A percentile compares a stretch with the other conserved stretches of the same genome.
These are phyloP conservation scores for Gynochthodes officinalis DNA, from an alignment of 257 asterid species.

Conservation along the genomic window DNA sequence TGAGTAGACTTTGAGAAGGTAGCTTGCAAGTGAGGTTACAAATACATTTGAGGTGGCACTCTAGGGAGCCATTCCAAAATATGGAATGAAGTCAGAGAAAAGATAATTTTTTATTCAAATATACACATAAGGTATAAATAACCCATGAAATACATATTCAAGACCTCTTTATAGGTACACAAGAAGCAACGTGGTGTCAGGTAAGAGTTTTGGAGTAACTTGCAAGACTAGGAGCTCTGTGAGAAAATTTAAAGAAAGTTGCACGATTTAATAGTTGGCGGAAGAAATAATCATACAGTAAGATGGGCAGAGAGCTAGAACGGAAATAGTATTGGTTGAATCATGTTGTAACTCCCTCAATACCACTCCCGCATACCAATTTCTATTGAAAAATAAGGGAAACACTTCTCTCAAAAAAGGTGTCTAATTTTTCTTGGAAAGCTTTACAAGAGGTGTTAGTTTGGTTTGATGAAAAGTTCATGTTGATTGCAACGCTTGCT, in stretches of 20 bases:
- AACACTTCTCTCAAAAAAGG: neutral
- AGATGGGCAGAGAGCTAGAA: neutral
- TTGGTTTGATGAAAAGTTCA: neutral
- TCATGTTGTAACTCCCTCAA: too few relatives aligned
- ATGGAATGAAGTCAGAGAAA: too few relatives aligned
- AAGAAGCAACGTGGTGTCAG: too few relatives aligned
- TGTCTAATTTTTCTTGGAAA: neutral
- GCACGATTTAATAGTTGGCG: neutral
- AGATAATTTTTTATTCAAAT: too few relatives aligned
- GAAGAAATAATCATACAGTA: neutral
- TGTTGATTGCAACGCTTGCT: neutral
- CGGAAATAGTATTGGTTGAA: neutral
- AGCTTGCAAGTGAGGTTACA: too few relatives aligned
- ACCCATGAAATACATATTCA: neutral
- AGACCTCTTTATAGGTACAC: too few relatives aligned
- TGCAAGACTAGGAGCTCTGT: neutral
- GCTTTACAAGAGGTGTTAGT: neutral
- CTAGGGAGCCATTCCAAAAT: too few relatives aligned
- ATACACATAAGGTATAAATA: neutral
- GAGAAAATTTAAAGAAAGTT: neutral
- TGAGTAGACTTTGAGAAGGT: too few relatives aligned
- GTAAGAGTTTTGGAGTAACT: too few relatives aligned
- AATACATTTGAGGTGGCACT: too few relatives aligned
- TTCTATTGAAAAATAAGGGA: neutral
- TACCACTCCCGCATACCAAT: too few relatives aligned